Evolutionary conservation across 164 flowering plant genomes (phyloP).

Genomic region (Malania oleifera): DNA sequence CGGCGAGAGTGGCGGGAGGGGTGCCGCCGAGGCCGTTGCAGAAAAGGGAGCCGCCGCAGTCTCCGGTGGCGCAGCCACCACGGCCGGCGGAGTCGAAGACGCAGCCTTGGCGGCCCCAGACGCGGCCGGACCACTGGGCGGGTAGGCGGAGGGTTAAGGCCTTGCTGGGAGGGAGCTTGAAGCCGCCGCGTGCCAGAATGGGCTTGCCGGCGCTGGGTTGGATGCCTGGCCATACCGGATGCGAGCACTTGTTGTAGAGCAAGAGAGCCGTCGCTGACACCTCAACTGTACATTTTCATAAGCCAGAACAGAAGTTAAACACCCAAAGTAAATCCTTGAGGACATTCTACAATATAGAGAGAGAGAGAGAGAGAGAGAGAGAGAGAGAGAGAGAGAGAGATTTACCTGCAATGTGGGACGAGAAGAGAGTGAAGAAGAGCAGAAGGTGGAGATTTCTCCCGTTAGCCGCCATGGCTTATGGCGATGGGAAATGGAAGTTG

Average conservation of each 20-base stretch:
- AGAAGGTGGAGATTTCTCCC: slow-evolving; percentile 23
- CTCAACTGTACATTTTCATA: slow-evolving; percentile 24
- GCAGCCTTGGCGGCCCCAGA: slow-evolving; percentile 97
- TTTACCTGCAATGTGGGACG: slow-evolving; percentile 33
- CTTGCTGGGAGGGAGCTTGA: slow-evolving; percentile 57
- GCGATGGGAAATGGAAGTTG: neutral
- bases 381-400: slow-evolving; percentile 9
- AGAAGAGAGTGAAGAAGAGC: slow-evolving; percentile 17
- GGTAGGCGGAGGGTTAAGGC: slow-evolving; percentile 60
- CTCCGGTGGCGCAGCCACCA: slow-evolving; percentile 85
- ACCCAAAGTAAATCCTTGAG: neutral
- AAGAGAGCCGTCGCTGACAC: slow-evolving; percentile 56
- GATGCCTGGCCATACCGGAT: slow-evolving; percentile 93
- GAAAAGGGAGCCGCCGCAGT: slow-evolving; percentile 78
- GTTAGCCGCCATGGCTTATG: slow-evolving; percentile 20
- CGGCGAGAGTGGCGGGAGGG: slow-evolving; percentile 92
- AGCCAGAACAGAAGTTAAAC: neutral
- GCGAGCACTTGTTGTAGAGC: slow-evolving; percentile 63
- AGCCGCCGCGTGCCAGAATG: slow-evolving; percentile 71
- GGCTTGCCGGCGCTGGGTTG: slow-evolving; percentile 83
- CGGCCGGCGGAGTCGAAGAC: slow-evolving; percentile 57
- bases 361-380: neutral
- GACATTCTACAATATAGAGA: neutral
- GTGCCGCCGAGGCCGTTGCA: slow-evolving; percentile 81
- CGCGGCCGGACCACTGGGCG: slow-evolving; percentile 81